phyloP scores from a whole-genome alignment of 257 asterid genomes.

The Thymus mandschuricus region DNA sequence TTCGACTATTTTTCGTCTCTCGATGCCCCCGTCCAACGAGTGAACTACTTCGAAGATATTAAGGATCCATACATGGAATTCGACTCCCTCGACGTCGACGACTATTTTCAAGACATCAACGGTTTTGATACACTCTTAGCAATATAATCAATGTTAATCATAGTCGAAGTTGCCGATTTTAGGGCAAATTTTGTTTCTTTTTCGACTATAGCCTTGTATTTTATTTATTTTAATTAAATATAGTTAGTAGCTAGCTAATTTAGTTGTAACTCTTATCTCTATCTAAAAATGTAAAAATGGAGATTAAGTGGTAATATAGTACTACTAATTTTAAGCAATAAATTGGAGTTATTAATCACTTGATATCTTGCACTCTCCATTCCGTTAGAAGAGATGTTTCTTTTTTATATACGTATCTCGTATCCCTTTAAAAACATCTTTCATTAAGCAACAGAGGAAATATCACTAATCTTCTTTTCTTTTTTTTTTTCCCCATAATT shows the following conservation, averaged over 20 bases:
- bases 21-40: background rate
- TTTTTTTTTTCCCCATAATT: conserved; percentile 20
- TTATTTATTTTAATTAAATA: background rate
- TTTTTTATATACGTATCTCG: too few relatives aligned
- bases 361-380: too few relatives aligned
- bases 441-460: too few relatives aligned
- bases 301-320: too few relatives aligned
- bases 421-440: too few relatives aligned
- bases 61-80: conserved; percentile 50
- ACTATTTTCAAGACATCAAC: conserved; percentile 49
- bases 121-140: conserved; percentile 62
- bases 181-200: conserved; percentile 67
- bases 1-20: conserved; percentile 28
- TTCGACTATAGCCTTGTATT: conserved; percentile 41
- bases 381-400: too few relatives aligned
- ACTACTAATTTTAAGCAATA: too few relatives aligned
- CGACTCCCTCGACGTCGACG: conserved; percentile 53
- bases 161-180: conserved; percentile 50
- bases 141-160: conserved; percentile 16
- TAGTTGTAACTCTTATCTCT: conserved; percentile 19
- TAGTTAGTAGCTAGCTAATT: background rate
- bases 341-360: too few relatives aligned
- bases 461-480: too few relatives aligned
- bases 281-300: too few relatives aligned
- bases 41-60: conserved; percentile 37